A percentile compares a stretch with the other conserved stretches of the same genome.
phyloP scores from a whole-genome alignment of 192 early-diverging fungal species.

The Diversispora epigaea region DNA sequence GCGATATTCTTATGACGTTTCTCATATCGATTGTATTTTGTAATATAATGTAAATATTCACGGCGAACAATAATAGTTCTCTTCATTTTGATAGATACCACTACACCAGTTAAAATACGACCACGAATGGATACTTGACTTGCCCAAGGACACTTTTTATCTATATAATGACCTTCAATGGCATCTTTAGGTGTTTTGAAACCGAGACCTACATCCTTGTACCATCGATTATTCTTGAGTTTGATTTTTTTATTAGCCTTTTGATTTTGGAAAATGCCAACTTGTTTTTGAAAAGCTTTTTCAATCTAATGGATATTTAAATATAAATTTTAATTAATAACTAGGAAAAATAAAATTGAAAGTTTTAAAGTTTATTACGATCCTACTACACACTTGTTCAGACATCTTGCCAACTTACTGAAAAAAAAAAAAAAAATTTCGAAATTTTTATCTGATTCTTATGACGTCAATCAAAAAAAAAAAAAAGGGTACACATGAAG shows the following conservation, averaged over 20 bases:
- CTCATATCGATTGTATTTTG: conserved; percentile 99
- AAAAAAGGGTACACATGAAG: too few species aligned
- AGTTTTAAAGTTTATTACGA: too few species aligned
- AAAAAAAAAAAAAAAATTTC: too few species aligned
- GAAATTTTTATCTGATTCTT: too few species aligned
- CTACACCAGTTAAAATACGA: conserved; percentile 91
- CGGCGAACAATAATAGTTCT: conserved; percentile 97
- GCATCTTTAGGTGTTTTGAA: conserved; percentile 99
- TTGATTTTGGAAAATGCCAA: conserved; percentile 90
- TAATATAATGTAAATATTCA: conserved; percentile 99
- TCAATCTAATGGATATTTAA: conserved; percentile 63
- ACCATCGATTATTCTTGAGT: conserved; percentile 84
- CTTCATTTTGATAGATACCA: conserved; percentile 98
- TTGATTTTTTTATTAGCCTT: conserved; percentile 75
- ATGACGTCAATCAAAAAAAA: too few species aligned
- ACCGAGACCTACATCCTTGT: conserved; percentile 98
- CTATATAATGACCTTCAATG: conserved; percentile 96
- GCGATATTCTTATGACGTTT: conserved; percentile 99
- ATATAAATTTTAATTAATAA: too few species aligned
- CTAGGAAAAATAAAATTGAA: too few species aligned
- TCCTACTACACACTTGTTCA: too few species aligned
- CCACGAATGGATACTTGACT: conserved; percentile 96
- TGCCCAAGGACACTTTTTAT: conserved; percentile 99
- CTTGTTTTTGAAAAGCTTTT: conserved; percentile 97
- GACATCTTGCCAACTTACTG: too few species aligned